phyloP scores from a whole-genome alignment of 2,329 filamentous ascomycete genomes.

The Clonostachys rhizophaga region DNA sequence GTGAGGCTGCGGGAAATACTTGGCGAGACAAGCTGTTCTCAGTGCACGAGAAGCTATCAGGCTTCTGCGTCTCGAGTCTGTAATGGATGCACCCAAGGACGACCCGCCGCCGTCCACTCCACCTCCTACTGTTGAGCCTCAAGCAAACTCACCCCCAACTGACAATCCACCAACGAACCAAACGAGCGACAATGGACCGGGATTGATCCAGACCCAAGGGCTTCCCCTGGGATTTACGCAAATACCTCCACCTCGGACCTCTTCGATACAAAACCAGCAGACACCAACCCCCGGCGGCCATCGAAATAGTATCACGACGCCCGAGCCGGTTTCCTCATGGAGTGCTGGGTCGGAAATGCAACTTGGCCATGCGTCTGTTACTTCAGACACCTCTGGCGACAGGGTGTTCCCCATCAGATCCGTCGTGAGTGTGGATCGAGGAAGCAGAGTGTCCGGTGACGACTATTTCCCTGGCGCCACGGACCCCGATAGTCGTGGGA shows the following conservation, averaged over 20 bases:
- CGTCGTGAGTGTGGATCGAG: constrained; percentile 66
- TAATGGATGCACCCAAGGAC: too few relatives aligned
- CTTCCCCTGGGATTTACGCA: too few relatives aligned
- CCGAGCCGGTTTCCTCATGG: constrained; percentile 25
- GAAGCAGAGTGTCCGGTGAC: constrained; percentile 29
- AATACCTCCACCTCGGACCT: background rate
- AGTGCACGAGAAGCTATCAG: too few relatives aligned
- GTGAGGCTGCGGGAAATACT: too few relatives aligned
- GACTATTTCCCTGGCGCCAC: constrained; percentile 27
- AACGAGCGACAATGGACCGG: too few relatives aligned
- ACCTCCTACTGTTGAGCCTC: too few relatives aligned
- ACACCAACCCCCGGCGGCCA: background rate
- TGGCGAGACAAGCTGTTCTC: too few relatives aligned
- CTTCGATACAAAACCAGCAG: background rate
- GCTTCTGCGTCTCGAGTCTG: too few relatives aligned
- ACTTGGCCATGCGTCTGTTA: constrained; percentile 17
- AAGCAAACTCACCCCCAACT: too few relatives aligned
- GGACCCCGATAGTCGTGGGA: constrained; percentile 21
- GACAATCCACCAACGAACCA: too few relatives aligned
- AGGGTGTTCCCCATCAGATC: constrained; percentile 79
- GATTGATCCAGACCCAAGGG: too few relatives aligned
- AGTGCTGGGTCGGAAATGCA: constrained; percentile 36
- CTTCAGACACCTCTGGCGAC: constrained; percentile 39
- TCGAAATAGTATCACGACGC: background rate
- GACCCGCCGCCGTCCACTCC: too few relatives aligned